A percentile compares a stretch with the other conserved stretches of the same genome.
Evolutionary conservation across 2,329 filamentous ascomycete genomes (phyloP).

Genomic region (Aspergillus proliferans): DNA sequence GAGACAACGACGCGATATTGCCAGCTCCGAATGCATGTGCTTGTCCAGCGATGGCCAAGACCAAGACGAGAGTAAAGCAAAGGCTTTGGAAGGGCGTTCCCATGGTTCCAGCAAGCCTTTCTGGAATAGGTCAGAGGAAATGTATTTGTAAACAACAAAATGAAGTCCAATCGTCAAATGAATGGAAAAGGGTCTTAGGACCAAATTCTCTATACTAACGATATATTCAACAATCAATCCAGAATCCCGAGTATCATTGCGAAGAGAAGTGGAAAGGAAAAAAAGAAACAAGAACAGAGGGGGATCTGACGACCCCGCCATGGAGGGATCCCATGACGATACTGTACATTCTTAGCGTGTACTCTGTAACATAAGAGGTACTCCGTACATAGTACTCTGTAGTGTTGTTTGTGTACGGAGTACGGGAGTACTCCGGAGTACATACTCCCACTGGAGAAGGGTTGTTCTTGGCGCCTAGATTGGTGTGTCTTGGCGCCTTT

Average conservation of each 20-base stretch:
- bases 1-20: constrained; percentile 76
- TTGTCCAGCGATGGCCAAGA: constrained; percentile 63
- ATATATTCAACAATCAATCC: not conserved
- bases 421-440: not conserved
- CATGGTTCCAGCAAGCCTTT: constrained; percentile 10
- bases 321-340: not conserved
- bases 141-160: not conserved
- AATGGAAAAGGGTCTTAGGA: not conserved
- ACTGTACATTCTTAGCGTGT: not conserved
- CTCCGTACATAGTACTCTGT: not conserved
- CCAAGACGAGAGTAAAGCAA: constrained; percentile 41
- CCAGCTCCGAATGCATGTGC: constrained; percentile 78
- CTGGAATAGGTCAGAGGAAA: not conserved
- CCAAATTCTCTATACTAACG: not conserved
- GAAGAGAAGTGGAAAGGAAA: not conserved
- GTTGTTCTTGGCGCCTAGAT: not conserved
- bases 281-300: constrained; percentile 4
- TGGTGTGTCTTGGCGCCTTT: not conserved
- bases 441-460: no score
- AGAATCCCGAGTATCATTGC: not conserved
- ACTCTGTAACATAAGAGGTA: no score
- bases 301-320: constrained; percentile 2
- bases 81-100: constrained; percentile 13
- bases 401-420: not conserved
- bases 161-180: not conserved